Percentiles rank a stretch among this genome's conserved stretches.
phyloP scores from a whole-genome alignment of 805 yeast genomes.

The Komagataella pastoris region DNA sequence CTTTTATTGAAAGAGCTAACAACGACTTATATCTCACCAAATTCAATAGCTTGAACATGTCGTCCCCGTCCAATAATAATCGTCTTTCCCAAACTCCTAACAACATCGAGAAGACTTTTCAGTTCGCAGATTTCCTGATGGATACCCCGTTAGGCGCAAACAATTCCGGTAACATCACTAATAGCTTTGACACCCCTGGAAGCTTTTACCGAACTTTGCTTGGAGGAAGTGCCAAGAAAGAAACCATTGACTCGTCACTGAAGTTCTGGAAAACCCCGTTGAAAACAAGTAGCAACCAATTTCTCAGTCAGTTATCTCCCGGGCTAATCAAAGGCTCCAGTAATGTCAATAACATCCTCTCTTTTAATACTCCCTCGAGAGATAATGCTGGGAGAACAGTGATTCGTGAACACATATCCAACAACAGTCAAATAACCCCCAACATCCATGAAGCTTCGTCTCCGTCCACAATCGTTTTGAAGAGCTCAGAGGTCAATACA shows the following conservation, averaged over 20 bases:
- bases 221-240: neutral
- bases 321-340: neutral
- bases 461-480: slow-evolving; percentile 19
- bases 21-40: neutral
- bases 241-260: neutral
- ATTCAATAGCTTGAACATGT: neutral
- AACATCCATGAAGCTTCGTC: slow-evolving; percentile 10
- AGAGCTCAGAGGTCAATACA: slow-evolving; percentile 10
- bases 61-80: neutral
- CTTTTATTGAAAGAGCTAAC: neutral
- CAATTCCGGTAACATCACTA: neutral
- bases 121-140: slow-evolving; percentile 1
- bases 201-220: slow-evolving; percentile 1
- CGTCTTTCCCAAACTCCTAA: neutral
- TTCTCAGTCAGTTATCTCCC: neutral
- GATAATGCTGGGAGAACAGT: neutral
- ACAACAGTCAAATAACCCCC: neutral
- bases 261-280: neutral
- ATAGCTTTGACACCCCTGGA: slow-evolving; percentile 1
- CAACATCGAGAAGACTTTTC: slow-evolving; percentile 1
- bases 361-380: neutral
- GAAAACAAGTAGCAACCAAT: neutral
- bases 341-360: neutral
- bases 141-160: slow-evolving; percentile 1
- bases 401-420: slow-evolving; percentile 1